Conservation (phyloP, 106 monocot species). For the Ottelia alismoides region DNA sequence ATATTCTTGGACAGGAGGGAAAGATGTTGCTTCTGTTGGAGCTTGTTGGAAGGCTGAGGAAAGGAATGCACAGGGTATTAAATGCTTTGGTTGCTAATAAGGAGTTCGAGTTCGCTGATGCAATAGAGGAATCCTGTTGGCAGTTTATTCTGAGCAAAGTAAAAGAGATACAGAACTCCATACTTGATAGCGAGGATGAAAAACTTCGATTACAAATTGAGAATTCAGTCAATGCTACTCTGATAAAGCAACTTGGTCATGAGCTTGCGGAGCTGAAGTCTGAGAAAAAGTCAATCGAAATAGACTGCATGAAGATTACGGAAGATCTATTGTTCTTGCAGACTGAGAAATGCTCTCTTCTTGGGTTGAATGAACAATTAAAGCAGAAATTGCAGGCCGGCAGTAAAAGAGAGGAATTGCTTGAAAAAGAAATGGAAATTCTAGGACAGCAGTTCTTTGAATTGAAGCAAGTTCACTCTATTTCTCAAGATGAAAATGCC, state of each 20-base stretch:
- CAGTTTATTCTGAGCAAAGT: conserved; percentile 29
- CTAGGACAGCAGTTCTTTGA: conserved; percentile 18
- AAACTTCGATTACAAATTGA: conserved; percentile 29
- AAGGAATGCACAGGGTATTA: conserved; percentile 30
- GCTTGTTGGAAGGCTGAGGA: conserved; percentile 34
- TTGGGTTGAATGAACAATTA: conserved; percentile 20
- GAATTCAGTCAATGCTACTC: conserved; percentile 38
- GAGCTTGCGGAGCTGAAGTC: conserved; percentile 23
- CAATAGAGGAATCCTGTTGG: conserved; percentile 19
- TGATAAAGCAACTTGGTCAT: conserved; percentile 34
- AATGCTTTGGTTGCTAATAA: conserved; percentile 14
- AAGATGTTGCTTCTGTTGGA: conserved; percentile 14
- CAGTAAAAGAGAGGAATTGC: conserved; percentile 19
- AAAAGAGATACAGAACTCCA: conserved; percentile 16
- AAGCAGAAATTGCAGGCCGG: conserved; percentile 16
- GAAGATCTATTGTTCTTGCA: conserved; percentile 31
- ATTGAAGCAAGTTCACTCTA: conserved; percentile 12
- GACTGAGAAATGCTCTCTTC: conserved; percentile 21
- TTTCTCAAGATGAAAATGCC: conserved; percentile 18
- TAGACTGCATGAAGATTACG: conserved; percentile 17
- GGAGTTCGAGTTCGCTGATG: conserved; percentile 6
- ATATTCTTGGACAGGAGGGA: conserved; percentile 17
- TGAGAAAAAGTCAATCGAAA: conserved; percentile 29
- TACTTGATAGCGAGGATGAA: conserved; percentile 33
- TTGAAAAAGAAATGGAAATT: conserved; percentile 30